phyloP scores from a whole-genome alignment of 2,329 filamentous ascomycete species.

The Colletotrichum lini region DNA sequence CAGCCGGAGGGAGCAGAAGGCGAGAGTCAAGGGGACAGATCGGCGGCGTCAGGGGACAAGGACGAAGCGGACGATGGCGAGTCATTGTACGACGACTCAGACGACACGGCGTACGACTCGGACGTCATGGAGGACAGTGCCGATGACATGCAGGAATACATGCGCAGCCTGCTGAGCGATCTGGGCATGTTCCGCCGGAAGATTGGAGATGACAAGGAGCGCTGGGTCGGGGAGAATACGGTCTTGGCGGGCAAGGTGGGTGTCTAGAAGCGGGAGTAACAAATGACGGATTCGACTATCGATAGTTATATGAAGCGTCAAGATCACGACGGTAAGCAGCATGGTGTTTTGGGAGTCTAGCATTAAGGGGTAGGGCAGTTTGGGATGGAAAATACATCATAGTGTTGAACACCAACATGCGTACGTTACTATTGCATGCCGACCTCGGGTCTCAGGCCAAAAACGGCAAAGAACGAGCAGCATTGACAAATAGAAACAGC shows the following conservation, averaged over 20 bases:
- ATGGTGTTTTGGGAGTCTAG: constrained; percentile 42
- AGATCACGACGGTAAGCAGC: constrained; percentile 38
- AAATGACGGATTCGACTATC: constrained; percentile 4
- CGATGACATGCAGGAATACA: constrained; percentile 83
- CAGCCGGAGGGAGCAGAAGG: constrained; percentile 23
- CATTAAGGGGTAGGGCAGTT: constrained; percentile 22
- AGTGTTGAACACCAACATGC: constrained; percentile 15
- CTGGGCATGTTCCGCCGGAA: constrained; percentile 86
- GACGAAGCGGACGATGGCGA: constrained; percentile 74
- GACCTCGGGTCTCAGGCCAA: constrained; percentile 1
- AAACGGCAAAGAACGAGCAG: constrained; percentile 18
- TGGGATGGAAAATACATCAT: constrained; percentile 11
- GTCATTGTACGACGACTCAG: constrained; percentile 57
- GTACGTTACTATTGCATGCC: neutral
- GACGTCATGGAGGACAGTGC: constrained; percentile 67
- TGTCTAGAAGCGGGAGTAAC: constrained; percentile 45
- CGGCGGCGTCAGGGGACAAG: constrained; percentile 52
- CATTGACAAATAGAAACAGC: neutral
- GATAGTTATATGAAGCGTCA: constrained; percentile 17
- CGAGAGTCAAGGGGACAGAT: constrained; percentile 29
- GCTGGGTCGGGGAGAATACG: constrained; percentile 75
- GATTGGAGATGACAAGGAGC: constrained; percentile 83
- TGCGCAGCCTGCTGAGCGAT: constrained; percentile 87
- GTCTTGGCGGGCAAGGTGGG: constrained; percentile 64
- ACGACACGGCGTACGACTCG: constrained; percentile 57